Base-by-base conservation (phyloP, 495 filamentous ascomycete species). In the Beverwykella pulmonaria region DNA sequence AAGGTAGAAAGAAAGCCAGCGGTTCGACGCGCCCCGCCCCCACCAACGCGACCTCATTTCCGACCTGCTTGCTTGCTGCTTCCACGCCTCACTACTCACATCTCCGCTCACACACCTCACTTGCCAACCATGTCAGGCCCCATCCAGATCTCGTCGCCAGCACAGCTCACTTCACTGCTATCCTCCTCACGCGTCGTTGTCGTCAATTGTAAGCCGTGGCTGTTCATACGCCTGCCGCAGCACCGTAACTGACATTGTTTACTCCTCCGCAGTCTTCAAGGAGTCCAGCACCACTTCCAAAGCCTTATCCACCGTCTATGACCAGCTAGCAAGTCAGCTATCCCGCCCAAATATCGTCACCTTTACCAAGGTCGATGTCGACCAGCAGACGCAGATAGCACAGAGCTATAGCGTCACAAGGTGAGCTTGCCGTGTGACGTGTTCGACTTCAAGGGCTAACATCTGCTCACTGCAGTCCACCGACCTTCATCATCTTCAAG, bases 401-500 rank as follows among this genome's bases (percentile, higher is more conserved):
- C 76, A 82, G 60, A 82, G 83, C 62, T 93, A 93, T 73, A 75
- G 80, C 53, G 83, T 97, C 67, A 88, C 85, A n/a, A 84, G 84
- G 88, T 90, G 79, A 66, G 87, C 80, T 3, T 25, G 34, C 19
- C 56, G 22, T 29, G 20, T 22, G 36, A 32, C 3, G 39, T n/a
- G 39, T 44, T n/a, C 17, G 9, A n/a, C 6, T n/a, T 10, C 17
- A 14, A 14, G 15, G 39, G 17, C 62, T 63, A 41, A 71, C 47
- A 32, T 47, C 20, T 47, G 17, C 59, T 34, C 27, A 9, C 15
- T 47, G 17, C 52, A 84, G 82, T 15, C 82, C 90, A 69, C 94
- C 94, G 17, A 96, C 93, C 47, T 96, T 98, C 79, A 86, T 97
- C 72, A 83, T 96, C 69, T 96, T 97, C 83, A 90, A 91, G 71